These are phyloP conservation scores for Rhodotorula toruloides DNA, from an alignment of 768 basidiomycete species.

Conservation along the genomic window DNA sequence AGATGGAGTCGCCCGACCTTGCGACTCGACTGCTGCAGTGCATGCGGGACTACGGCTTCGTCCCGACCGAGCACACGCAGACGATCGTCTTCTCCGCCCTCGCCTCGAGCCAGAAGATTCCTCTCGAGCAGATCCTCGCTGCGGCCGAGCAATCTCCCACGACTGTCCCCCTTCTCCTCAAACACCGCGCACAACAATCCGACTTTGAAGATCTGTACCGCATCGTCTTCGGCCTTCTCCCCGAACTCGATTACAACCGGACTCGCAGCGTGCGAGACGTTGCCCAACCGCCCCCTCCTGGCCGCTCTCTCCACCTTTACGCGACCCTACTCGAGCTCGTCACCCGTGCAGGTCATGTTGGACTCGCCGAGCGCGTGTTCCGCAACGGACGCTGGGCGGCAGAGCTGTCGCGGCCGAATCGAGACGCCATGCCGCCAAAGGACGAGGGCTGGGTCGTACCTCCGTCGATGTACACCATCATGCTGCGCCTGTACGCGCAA, in stretches of 20 bases:
- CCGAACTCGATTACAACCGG: constrained; percentile 43
- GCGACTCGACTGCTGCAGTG: constrained; percentile 25
- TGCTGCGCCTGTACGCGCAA: constrained; percentile 59
- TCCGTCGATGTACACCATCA: constrained; percentile 64
- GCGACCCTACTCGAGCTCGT: constrained; percentile 60
- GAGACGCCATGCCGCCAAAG: constrained; percentile 36
- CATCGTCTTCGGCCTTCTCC: constrained; percentile 57
- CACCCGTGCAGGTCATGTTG: constrained; percentile 55
- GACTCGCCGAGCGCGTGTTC: constrained; percentile 63
- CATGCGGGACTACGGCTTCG: constrained; percentile 5
- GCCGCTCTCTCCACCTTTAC: constrained; percentile 55
- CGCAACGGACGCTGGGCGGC: constrained; percentile 56
- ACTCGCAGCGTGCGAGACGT: neutral
- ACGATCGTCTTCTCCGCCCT: constrained; percentile 23
- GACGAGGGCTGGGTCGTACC: constrained; percentile 59
- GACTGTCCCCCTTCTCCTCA: constrained; percentile 56
- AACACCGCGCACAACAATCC: constrained; percentile 55
- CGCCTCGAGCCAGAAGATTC: neutral
- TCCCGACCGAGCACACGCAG: constrained; percentile 20
- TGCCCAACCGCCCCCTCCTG: constrained; percentile 7
- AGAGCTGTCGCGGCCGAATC: constrained; percentile 11
- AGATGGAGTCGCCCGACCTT: constrained; percentile 30
- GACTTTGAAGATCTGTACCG: constrained; percentile 51
- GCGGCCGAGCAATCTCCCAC: constrained; percentile 29
- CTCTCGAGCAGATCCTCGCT: neutral